Base-by-base conservation (phyloP, 495 filamentous ascomycete species). In the Penicillium soppii region DNA sequence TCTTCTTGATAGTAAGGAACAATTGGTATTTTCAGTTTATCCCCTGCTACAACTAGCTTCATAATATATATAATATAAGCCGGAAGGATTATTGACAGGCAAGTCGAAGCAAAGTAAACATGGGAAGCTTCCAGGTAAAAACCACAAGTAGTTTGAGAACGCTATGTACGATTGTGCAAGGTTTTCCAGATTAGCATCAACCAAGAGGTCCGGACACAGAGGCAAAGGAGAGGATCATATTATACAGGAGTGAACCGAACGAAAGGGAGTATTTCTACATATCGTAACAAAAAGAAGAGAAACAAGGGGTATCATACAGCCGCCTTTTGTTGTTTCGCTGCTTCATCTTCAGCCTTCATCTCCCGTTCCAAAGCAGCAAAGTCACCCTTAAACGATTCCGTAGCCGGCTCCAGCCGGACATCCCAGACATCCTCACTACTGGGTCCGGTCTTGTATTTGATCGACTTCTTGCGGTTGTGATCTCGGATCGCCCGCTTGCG, bases 391-490 rank as follows among this genome's bases (percentile, higher is more conserved):
- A 84, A 81, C 2, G 83, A 76, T 47, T 69, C 67, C 25, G 64
- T 70, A 12, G 84, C 70, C 15, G 65, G 67, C 36, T 73, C 67
- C 21, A 57, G 59, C 58, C 94, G 81, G 51, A 81, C 69, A 71
- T 87, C 81, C 95, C 95, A 97, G 32, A 98, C 78, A 79, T 96
- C 90, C 75, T 95, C 89, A 73, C 90, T 96, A 59, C 85, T 92
- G n/a, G 80, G 79, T 7, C 80, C 84, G 20, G 72, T 76, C 74
- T 78, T 83, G 66, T 91, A 91, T 69, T 89, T 89, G 58, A 72
- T 77, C 43, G 83, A 83, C 71, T 87, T 89, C 69, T 85, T 78
- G 48, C 77, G 76, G 67, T 95, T 91, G 66, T 86, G 81, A 33
- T 82, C 86, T 52, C 75, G 71, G 43, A 98, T 81, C 52, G 76